Evolutionary conservation across 2,329 filamentous ascomycete genomes (phyloP), one percentile per base, ranked within the genome.

Genomic region (Akanthomyces muscarius): DNA sequence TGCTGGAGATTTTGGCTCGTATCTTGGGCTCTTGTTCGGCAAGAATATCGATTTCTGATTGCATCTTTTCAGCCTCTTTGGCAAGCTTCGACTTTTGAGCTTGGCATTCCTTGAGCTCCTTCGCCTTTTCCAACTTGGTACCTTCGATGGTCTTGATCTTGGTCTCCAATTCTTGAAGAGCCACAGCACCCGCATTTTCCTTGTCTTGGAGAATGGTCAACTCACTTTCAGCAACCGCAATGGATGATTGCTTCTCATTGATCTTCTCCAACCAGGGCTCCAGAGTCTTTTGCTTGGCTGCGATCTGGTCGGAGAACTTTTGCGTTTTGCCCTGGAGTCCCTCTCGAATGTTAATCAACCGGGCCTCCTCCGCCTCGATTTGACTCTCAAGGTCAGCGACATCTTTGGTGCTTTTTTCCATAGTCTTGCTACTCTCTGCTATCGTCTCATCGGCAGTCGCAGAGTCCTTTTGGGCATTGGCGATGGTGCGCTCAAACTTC

Each of bases 211-310:
- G 83, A 63, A 99, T 98, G 64, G 92, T 89, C 68, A 98, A 85
- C 75, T 99, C 94, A 74, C 92, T 97, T 73, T 97, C 91, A 1
- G 95, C 92, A 13, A 99, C 93, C 4, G 94, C 94, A 68, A 97
- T 96, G 4, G 90, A 87, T 0, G 93, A 97, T 71, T 95, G 90
- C 75, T 97, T 98, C 72, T 97, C 89, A 74, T 95, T 97, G 78
- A 99, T 94, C 77, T 95, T 98, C 68, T 92, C 92, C 69, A 89
- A 93, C 95, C 95, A 99, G 0, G 95, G 95, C 76, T 98, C 94
- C 13, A 99, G 81, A 1, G 91, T 89, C 76, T 96, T 97, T 72
- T 99, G 95, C 77, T 97, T 97, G 5, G 83, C 83, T 0, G 92
- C 88, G 68, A 99, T 98, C 71, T 97, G 84, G 69, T 99, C 92